Percentiles rank a stretch among this genome's conserved stretches.
Conservation (phyloP, 192 early-diverging fungal genomes). For the Mortierella claussenii region DNA sequence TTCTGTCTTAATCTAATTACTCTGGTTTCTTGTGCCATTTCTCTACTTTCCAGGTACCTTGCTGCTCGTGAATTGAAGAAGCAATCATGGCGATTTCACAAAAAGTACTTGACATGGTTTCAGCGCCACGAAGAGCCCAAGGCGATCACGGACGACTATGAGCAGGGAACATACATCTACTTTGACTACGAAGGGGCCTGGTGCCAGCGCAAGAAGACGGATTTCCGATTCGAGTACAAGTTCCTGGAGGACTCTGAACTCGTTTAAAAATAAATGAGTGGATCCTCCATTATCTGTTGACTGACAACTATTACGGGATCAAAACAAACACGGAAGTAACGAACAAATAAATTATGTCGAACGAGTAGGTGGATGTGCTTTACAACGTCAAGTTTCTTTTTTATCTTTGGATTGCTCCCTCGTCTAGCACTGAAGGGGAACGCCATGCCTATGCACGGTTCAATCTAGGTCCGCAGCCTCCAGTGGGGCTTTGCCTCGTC, state of each 20-base stretch:
- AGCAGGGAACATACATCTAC: constrained; percentile 98
- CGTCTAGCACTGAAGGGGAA: too few species aligned
- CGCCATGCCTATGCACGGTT: too few species aligned
- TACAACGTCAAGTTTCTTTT: neutral
- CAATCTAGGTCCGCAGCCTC: constrained; percentile 12
- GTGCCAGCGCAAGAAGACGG: constrained; percentile 96
- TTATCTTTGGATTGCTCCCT: neutral
- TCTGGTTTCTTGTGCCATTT: neutral
- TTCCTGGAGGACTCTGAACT: constrained; percentile 86
- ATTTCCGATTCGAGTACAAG: constrained; percentile 95
- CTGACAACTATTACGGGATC: too few species aligned
- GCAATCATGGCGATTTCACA: constrained; percentile 98
- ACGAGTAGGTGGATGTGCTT: too few species aligned
- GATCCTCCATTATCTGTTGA: too few species aligned
- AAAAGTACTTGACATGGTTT: constrained; percentile 99
- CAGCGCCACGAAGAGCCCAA: constrained; percentile 97
- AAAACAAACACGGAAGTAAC: too few species aligned
- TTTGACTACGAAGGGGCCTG: constrained; percentile 98
- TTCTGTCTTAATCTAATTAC: neutral
- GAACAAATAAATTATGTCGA: too few species aligned
- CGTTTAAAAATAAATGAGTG: constrained; percentile 55
- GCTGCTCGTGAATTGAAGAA: constrained; percentile 96
- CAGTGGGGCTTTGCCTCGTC: constrained; percentile 38
- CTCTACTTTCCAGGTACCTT: constrained; percentile 68
- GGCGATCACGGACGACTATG: constrained; percentile 95